These are phyloP conservation scores for Beauveria asiatica DNA, from an alignment of 2,329 filamentous ascomycete genomes.

Conservation along the genomic window DNA sequence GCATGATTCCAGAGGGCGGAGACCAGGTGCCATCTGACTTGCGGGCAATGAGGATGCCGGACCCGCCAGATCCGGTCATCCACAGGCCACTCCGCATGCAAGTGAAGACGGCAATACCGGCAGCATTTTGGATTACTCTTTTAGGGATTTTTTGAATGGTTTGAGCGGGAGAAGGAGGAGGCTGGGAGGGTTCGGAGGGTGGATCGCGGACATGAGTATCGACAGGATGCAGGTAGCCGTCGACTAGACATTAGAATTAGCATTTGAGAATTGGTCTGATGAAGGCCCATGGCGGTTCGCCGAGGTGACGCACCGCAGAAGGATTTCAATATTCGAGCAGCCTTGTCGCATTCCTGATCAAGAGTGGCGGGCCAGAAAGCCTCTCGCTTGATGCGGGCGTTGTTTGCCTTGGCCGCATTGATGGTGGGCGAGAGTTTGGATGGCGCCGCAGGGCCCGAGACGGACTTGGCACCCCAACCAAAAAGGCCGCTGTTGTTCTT, in stretches of 20 bases:
- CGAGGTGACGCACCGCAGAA: slow-evolving; percentile 66
- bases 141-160: slow-evolving; percentile 75
- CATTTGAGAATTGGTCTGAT: slow-evolving; percentile 10
- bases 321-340: slow-evolving; percentile 77
- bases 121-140: slow-evolving; percentile 78
- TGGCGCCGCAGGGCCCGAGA: neutral
- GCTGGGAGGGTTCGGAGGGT: slow-evolving; percentile 20
- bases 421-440: slow-evolving; percentile 22
- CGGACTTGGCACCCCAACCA: slow-evolving; percentile 44
- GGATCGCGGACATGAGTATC: slow-evolving; percentile 24
- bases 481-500: slow-evolving; percentile 28
- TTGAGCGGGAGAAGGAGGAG: slow-evolving; percentile 42
- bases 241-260: slow-evolving; percentile 30
- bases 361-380: slow-evolving; percentile 79
- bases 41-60: slow-evolving; percentile 75
- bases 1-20: slow-evolving; percentile 79
- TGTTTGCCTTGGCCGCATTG: slow-evolving; percentile 27
- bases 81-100: slow-evolving; percentile 91
- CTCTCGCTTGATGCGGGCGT: slow-evolving; percentile 38
- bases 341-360: slow-evolving; percentile 86
- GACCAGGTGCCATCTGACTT: slow-evolving; percentile 86
- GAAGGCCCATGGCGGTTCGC: neutral
- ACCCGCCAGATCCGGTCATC: slow-evolving; percentile 85
- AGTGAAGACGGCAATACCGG: slow-evolving; percentile 87
- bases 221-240: slow-evolving; percentile 45